These are phyloP conservation scores for Wickerhamiella domercqiae DNA, from an alignment of 805 yeast genomes.

Conservation along the genomic window DNA sequence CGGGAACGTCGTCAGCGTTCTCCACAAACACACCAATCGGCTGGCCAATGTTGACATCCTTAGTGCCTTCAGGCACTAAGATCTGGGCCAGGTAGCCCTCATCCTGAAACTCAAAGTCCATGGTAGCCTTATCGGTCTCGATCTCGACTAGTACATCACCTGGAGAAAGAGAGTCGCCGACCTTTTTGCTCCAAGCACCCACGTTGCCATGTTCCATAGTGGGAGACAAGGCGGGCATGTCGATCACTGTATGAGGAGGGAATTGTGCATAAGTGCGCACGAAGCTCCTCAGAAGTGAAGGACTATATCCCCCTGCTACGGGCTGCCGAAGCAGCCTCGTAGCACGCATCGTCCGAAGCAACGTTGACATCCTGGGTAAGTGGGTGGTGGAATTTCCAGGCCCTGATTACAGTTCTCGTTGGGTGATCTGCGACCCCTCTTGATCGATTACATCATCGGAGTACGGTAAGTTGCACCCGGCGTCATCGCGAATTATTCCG, in stretches of 20 bases:
- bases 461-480: no score
- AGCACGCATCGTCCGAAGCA: constrained; percentile 13
- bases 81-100: constrained; percentile 29
- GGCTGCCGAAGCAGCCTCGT: constrained; percentile 5
- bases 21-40: constrained; percentile 97
- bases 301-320: constrained; percentile 7
- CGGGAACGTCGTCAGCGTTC: constrained; percentile 66
- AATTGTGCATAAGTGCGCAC: constrained; percentile 30
- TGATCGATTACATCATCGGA: no score
- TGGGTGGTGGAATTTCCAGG: background rate
- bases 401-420: background rate
- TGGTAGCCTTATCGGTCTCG: constrained; percentile 94
- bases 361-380: constrained; percentile 9
- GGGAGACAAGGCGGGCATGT: constrained; percentile 99
- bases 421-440: no score
- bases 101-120: constrained; percentile 97
- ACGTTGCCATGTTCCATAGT: constrained; percentile 96
- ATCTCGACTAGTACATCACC: constrained; percentile 95
- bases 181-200: constrained; percentile 76
- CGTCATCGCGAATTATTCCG: no score
- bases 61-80: constrained; percentile 32
- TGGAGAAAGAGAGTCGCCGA: constrained; percentile 75
- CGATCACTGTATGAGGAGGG: constrained; percentile 76
- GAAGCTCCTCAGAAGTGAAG: constrained; percentile 12
- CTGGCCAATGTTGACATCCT: constrained; percentile 83